These are phyloP conservation scores for Acacia pycnantha DNA, from an alignment of 331 rosid species.

Conservation along the genomic window DNA sequence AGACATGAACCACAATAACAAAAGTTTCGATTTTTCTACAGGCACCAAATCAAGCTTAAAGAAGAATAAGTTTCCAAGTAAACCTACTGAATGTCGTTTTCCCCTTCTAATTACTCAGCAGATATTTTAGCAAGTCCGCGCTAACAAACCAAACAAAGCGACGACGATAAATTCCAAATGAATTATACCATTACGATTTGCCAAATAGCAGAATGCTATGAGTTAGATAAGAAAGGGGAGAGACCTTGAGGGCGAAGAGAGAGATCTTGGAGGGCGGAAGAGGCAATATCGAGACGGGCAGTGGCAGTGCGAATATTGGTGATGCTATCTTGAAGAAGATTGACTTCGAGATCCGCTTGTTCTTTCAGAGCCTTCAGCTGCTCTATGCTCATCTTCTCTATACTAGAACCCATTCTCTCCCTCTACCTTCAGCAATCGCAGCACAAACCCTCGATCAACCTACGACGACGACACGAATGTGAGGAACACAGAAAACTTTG, in stretches of 20 bases:
- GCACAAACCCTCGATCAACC: not conserved
- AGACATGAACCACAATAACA: not conserved
- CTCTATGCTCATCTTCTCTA: slow-evolving; percentile 89
- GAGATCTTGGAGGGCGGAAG: slow-evolving; percentile 82
- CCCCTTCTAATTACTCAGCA: not conserved
- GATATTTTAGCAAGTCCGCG: not conserved
- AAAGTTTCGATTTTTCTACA: not conserved
- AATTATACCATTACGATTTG: not conserved
- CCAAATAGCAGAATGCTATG: not conserved
- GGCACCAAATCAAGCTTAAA: not conserved
- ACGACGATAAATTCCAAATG: not conserved
- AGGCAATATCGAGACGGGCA: slow-evolving; percentile 78
- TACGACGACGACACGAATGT: not conserved
- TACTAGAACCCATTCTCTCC: slow-evolving; percentile 9
- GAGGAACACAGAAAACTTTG: not conserved
- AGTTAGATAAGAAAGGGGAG: not conserved
- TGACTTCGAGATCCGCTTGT: slow-evolving; percentile 79
- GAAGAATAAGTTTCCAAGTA: not conserved
- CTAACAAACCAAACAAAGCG: not conserved
- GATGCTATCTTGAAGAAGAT: slow-evolving; percentile 88
- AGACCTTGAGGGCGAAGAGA: slow-evolving; percentile 71
- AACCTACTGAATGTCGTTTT: not conserved
- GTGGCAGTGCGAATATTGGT: slow-evolving; percentile 89
- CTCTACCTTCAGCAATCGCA: not conserved
- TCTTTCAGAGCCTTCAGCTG: slow-evolving; percentile 83